These are phyloP conservation scores for Colletotrichum australisinense DNA, from an alignment of 2,329 filamentous ascomycete species.

Conservation along the genomic window DNA sequence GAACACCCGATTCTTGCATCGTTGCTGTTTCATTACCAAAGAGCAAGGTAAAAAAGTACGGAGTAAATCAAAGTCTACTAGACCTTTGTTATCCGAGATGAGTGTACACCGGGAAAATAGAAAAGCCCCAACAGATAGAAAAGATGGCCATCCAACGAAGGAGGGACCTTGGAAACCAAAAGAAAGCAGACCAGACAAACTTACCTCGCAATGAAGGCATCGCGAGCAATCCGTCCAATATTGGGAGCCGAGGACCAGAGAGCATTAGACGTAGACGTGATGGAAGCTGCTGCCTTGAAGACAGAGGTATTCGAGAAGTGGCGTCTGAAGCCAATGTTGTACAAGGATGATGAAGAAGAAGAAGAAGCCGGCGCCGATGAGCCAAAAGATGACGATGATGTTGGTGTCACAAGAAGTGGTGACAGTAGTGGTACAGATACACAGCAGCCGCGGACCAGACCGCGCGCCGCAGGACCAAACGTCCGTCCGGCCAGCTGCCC, in stretches of 20 bases:
- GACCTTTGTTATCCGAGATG: slow-evolving; percentile 11
- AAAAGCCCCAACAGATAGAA: background rate
- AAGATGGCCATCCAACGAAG: background rate
- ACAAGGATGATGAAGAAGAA: slow-evolving; percentile 12
- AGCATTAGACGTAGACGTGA: background rate
- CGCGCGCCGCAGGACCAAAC: slow-evolving; percentile 1
- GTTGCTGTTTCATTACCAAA: background rate
- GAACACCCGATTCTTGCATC: background rate
- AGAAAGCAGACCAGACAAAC: background rate
- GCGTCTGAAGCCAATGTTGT: slow-evolving; percentile 20
- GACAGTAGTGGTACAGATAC: background rate
- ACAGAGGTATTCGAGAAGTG: slow-evolving; percentile 8
- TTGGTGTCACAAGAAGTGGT: background rate
- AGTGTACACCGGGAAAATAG: background rate
- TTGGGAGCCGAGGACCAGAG: background rate
- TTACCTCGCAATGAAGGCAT: slow-evolving; percentile 17
- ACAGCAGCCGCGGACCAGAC: slow-evolving; percentile 12
- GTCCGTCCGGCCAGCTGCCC: slow-evolving; percentile 30
- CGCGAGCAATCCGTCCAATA: slow-evolving; percentile 2
- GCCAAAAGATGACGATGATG: background rate
- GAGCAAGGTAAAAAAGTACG: background rate
- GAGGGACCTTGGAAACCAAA: background rate
- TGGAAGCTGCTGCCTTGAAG: background rate
- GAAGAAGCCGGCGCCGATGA: background rate
- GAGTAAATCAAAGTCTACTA: background rate